Conservation (phyloP, 306 rosid species). For the Quercus variabilis region DNA sequence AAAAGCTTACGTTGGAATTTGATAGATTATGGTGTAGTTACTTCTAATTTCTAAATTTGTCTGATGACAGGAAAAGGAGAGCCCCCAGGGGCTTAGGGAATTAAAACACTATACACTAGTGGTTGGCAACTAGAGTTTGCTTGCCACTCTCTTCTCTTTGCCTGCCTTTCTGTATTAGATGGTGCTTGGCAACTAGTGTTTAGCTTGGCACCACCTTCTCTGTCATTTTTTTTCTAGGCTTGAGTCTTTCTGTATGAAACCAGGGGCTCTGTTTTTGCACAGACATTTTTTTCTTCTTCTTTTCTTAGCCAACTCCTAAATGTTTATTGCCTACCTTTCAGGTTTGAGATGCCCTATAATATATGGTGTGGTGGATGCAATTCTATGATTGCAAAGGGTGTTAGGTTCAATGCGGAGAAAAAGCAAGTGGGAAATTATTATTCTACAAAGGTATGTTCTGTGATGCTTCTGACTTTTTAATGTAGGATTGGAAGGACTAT, state of each 20-base stretch:
- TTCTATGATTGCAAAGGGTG: slow-evolving; percentile 98
- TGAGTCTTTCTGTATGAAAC: not conserved
- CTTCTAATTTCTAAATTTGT: not conserved
- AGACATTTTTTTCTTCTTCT: not conserved
- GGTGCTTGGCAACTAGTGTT: not conserved
- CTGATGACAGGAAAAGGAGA: not conserved
- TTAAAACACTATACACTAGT: not conserved
- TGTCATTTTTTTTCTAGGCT: not conserved
- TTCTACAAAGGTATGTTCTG: slow-evolving; percentile 69
- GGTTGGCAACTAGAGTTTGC: not conserved
- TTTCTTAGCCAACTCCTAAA: not conserved
- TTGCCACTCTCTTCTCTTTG: not conserved
- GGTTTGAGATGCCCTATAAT: slow-evolving; percentile 96
- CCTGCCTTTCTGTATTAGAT: not conserved
- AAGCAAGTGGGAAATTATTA: slow-evolving; percentile 94
- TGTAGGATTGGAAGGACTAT: not conserved
- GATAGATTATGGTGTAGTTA: not conserved
- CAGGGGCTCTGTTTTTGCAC: not conserved
- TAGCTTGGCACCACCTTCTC: not conserved
- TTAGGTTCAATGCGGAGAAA: slow-evolving; percentile 93
- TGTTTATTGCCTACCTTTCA: slow-evolving; percentile 21
- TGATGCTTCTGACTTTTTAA: not conserved
- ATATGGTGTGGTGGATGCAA: slow-evolving; percentile 99
- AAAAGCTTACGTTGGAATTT: not conserved
- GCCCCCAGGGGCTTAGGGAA: not conserved